These are phyloP conservation scores for Beauveria sp. DNA, from an alignment of 2,329 filamentous ascomycete species.

Conservation along the genomic window DNA sequence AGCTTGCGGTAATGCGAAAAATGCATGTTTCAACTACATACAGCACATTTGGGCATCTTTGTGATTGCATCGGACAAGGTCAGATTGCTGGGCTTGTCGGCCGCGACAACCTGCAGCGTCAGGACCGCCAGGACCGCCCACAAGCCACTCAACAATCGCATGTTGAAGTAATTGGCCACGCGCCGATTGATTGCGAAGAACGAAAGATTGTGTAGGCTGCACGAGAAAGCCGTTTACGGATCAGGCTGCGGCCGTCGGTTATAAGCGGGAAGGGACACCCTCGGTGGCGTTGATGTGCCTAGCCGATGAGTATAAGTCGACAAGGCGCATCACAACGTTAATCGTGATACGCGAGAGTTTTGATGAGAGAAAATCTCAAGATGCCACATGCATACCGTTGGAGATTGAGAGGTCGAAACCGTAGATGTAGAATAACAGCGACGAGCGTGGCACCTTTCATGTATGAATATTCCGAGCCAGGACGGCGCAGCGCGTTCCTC, in stretches of 20 bases:
- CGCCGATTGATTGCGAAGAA: not conserved
- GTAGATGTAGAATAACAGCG: not conserved
- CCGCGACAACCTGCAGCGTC: not conserved
- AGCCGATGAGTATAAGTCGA: not conserved
- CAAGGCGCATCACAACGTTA: not conserved
- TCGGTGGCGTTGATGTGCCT: not conserved
- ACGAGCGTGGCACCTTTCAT: not conserved
- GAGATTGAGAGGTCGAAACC: not conserved
- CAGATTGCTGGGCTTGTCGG: not conserved
- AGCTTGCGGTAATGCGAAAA: not conserved
- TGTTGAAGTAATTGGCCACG: not conserved
- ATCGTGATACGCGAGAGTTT: not conserved
- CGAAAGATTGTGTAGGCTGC: not conserved
- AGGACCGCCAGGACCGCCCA: not conserved
- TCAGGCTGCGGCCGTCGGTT: not conserved
- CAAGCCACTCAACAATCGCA: not conserved
- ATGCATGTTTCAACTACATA: not conserved
- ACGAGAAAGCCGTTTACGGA: not conserved
- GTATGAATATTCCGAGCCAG: not conserved
- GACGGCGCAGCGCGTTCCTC: not conserved
- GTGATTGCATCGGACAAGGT: not conserved
- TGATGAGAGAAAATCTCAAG: not conserved
- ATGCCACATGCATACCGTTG: not conserved
- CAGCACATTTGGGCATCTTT: constrained; percentile 6
- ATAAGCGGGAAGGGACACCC: not conserved